A percentile compares a stretch with the other conserved stretches of the same genome.
phyloP scores from a whole-genome alignment of 257 asterid species.

The Gentiana straminea region DNA sequence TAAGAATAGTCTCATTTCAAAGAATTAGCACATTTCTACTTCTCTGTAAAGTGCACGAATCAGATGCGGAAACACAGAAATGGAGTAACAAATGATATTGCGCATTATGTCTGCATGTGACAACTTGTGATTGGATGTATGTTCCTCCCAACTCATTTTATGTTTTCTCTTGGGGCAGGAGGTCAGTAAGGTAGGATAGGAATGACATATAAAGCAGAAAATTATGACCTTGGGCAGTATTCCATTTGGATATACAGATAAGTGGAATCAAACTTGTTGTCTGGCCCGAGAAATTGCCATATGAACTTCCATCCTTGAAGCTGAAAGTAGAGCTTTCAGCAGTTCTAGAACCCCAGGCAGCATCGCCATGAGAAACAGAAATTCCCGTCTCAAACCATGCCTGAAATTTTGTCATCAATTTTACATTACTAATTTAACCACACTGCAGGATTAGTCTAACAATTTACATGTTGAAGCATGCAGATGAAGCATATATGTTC shows the following conservation, averaged over 20 bases:
- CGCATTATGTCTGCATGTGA: too few relatives aligned
- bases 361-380: constrained; percentile 42
- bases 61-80: too few relatives aligned
- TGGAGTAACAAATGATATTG: too few relatives aligned
- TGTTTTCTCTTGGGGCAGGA: neutral
- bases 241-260: constrained; percentile 97
- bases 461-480: neutral
- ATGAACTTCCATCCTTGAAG: constrained; percentile 45
- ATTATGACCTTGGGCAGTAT: constrained; percentile 82
- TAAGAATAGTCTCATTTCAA: too few relatives aligned
- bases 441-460: neutral
- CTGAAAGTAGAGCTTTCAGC: constrained; percentile 64
- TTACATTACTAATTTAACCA: neutral
- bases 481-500: too few relatives aligned
- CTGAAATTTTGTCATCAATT: constrained; percentile 32
- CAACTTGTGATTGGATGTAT: too few relatives aligned
- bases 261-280: constrained; percentile 62
- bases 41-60: too few relatives aligned
- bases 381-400: constrained; percentile 97
- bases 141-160: too few relatives aligned
- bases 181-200: neutral
- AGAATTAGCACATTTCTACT: too few relatives aligned
- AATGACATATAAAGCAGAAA: constrained; percentile 1
- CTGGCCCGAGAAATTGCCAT: constrained; percentile 43
- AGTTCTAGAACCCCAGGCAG: constrained; percentile 49